Base-by-base conservation (phyloP, 768 basidiomycete genomes). In the Russula compacta region DNA sequence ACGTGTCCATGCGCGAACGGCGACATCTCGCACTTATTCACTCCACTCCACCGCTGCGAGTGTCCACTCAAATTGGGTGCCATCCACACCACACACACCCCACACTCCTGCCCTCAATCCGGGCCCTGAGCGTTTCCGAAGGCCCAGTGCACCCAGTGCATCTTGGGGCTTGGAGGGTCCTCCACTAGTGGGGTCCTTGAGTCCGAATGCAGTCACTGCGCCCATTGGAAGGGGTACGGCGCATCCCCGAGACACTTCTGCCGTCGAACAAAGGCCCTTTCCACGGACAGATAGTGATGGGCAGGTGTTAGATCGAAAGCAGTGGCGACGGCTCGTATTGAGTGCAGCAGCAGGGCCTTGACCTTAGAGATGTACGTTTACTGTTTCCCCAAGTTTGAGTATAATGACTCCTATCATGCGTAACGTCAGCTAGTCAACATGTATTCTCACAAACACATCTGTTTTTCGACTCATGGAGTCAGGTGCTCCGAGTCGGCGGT, bases 291-390 rank as follows among this genome's bases (percentile, higher is more conserved):
- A 14, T 6, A 52, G 54, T 33, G 47, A 60, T 4, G 52, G 40
- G 15, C 51, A 64, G 53, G 40, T 51, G 15, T 19, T 48, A 33
- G 65, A 57, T 40, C 24, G 40, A 19, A 15, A 42, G 8, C 58
- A 60, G 43, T 65, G 61, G 64, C 55, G 35, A 29, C 51, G 29
- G 15, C 58, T 64, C 5, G 56, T 62, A 47, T 53, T 58, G 32
- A 58, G 6, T 19, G 61, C 61, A n/a, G 61, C 61, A 4, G 38
- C 36, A 15, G 53, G 43, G 19, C 33, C 40, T 35, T 62, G 43
- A 29, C 33, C 40, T 35, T 62, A 53, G 51, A 19, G 21, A 14
- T 39, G 33, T 39, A 33, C 10, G 47, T 36, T n/a, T 38, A 33
- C 6, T 5, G 9, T 51, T 15, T 3, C 24, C 24, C 1, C 24